Conservation (phyloP, 495 filamentous ascomycete species). For the Penicillium antarcticum region DNA sequence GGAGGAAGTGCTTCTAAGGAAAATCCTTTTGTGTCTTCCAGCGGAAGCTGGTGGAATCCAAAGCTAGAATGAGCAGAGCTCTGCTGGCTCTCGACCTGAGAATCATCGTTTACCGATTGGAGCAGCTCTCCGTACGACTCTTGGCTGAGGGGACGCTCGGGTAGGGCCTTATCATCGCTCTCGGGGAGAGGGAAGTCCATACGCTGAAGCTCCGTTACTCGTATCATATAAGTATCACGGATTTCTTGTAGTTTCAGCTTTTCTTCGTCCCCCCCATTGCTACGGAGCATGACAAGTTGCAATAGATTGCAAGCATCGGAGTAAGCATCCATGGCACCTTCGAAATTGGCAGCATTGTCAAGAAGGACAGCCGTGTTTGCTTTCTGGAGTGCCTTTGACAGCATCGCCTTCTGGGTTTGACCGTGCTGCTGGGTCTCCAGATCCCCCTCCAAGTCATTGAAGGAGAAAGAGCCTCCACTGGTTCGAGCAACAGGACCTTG, state of each 20-base stretch:
- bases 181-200: slow-evolving; percentile 57
- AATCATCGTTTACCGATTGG: slow-evolving; percentile 43
- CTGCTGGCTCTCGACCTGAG: slow-evolving; percentile 15
- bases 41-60: slow-evolving; percentile 12
- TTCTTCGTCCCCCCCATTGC: slow-evolving; percentile 75
- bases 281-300: slow-evolving; percentile 80
- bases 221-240: slow-evolving; percentile 81
- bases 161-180: slow-evolving; percentile 66
- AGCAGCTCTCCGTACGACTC: slow-evolving; percentile 54
- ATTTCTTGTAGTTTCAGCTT: slow-evolving; percentile 82
- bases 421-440: slow-evolving; percentile 35
- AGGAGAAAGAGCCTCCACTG: slow-evolving; percentile 25
- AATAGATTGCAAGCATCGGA: slow-evolving; percentile 81
- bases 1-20: slow-evolving; percentile 29
- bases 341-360: slow-evolving; percentile 91
- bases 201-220: slow-evolving; percentile 78
- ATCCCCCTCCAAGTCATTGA: slow-evolving; percentile 25
- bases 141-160: slow-evolving; percentile 71
- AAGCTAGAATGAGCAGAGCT: slow-evolving; percentile 18
- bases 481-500: slow-evolving; percentile 11
- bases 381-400: slow-evolving; percentile 89
- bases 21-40: slow-evolving; percentile 22
- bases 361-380: slow-evolving; percentile 92
- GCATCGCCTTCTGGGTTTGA: slow-evolving; percentile 82
- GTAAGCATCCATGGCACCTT: slow-evolving; percentile 90